Evolutionary conservation across 169 alveolate species (phyloP).

Genomic region (Plasmodium cynomolgi): DNA sequence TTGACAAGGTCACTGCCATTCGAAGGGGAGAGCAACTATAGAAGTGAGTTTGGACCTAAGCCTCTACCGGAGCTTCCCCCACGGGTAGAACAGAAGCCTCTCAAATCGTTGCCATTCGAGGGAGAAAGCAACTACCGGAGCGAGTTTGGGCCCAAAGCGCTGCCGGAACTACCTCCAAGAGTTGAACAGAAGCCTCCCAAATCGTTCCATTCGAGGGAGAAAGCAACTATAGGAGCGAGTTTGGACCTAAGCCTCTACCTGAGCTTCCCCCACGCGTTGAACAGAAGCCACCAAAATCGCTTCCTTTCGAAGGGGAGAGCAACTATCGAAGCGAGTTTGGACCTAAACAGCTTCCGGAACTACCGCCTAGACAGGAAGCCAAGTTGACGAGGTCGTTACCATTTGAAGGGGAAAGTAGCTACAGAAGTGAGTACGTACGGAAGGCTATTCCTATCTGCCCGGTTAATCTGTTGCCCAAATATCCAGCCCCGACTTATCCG

Average conservation of each 20-base stretch:
- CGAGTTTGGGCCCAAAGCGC: conserved; percentile 79
- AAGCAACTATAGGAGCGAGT: conserved; percentile 77
- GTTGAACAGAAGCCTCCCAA: conserved; percentile 55
- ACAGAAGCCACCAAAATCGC: conserved; percentile 44
- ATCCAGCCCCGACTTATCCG: conserved; percentile 74
- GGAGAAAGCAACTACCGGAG: conserved; percentile 77
- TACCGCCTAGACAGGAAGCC: conserved; percentile 42
- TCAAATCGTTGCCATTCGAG: conserved; percentile 78
- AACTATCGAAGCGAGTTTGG: conserved; percentile 76
- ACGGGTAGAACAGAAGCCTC: conserved; percentile 33
- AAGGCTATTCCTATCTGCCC: conserved; percentile 78
- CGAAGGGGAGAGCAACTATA: conserved; percentile 73
- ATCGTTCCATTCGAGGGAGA: conserved; percentile 79
- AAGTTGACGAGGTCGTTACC: conserved; percentile 74
- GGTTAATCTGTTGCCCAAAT: conserved; percentile 61
- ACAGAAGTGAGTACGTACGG: conserved; percentile 76
- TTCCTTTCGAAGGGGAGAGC: conserved; percentile 80
- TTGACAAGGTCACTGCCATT: conserved; percentile 77
- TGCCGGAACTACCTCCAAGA: conserved; percentile 66
- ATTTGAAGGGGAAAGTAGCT: conserved; percentile 78
- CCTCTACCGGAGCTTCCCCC: conserved; percentile 77
- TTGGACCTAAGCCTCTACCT: conserved; percentile 81
- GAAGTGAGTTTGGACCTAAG: conserved; percentile 79
- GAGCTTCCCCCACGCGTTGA: conserved; percentile 58
- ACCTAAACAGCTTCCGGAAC: conserved; percentile 74